A percentile compares a stretch with the other conserved stretches of the same genome.
Conservation (phyloP, 768 basidiomycete genomes). For the Lanmaoa pseudosensibilis region DNA sequence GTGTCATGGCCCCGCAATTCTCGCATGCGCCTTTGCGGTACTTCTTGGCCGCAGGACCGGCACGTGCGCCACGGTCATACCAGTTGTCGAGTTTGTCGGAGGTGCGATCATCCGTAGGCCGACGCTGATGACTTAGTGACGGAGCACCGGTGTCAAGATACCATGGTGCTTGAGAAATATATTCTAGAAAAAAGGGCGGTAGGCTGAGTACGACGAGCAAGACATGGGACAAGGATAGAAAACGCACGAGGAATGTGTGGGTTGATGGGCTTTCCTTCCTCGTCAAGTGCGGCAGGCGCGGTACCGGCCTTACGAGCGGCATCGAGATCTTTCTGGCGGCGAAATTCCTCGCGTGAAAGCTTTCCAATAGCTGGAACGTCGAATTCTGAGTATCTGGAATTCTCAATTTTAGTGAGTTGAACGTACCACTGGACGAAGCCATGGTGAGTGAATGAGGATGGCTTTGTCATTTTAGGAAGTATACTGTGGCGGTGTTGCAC, state of each 20-base stretch:
- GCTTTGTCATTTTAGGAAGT: constrained; percentile 1
- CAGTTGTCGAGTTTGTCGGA: constrained; percentile 77
- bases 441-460: constrained; percentile 8
- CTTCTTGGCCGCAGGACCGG: constrained; percentile 93
- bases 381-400: background rate
- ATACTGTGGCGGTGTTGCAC: background rate
- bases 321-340: constrained; percentile 94
- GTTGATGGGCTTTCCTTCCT: constrained; percentile 94
- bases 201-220: background rate
- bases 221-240: background rate
- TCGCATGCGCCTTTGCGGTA: constrained; percentile 98
- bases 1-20: constrained; percentile 97
- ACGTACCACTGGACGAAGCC: constrained; percentile 32
- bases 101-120: constrained; percentile 58
- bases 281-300: constrained; percentile 92
- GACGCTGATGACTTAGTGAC: constrained; percentile 92
- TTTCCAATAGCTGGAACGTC: constrained; percentile 59
- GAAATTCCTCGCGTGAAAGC: constrained; percentile 90
- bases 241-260: constrained; percentile 97
- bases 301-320: constrained; percentile 98
- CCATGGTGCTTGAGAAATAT: constrained; percentile 99
- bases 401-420: background rate
- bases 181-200: constrained; percentile 54
- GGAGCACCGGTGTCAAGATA: constrained; percentile 94
- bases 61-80: constrained; percentile 85